Evolutionary conservation across 2,329 filamentous ascomycete genomes (phyloP).

Genomic region (Colletotrichum sp.): DNA sequence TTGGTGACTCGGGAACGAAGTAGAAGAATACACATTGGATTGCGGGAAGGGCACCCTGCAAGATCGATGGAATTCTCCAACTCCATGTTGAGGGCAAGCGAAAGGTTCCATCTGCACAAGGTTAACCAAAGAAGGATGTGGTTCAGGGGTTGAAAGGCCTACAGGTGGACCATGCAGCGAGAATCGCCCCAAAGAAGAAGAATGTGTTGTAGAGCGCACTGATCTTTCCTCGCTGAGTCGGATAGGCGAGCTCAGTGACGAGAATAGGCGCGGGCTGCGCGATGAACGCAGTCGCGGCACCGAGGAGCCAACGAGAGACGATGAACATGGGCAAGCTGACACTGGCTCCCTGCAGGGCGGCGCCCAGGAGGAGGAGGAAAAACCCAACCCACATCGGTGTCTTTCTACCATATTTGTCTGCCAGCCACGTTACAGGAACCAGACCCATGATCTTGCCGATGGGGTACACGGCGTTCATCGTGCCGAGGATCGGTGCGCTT

Average conservation of each 20-base stretch:
- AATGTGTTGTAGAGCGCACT: conserved; percentile 50
- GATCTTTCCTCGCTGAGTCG: conserved; percentile 36
- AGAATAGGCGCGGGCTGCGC: conserved; percentile 35
- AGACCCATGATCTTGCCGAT: conserved; percentile 18
- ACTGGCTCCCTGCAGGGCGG: conserved; percentile 30
- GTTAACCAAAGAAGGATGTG: accelerated
- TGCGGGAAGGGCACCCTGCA: conserved; percentile 45
- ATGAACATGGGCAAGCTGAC: conserved; percentile 34
- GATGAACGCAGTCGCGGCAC: conserved; percentile 33
- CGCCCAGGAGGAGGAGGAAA: conserved; percentile 34
- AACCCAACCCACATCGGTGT: conserved; percentile 33
- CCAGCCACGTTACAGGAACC: conserved; percentile 18
- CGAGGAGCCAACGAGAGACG: conserved; percentile 36
- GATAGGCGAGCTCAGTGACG: conserved; percentile 39
- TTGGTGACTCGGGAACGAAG: conserved; percentile 62
- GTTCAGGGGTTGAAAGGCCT: accelerated
- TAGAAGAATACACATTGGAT: conserved; percentile 4
- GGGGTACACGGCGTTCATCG: conserved; percentile 19
- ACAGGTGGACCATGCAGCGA: conserved; percentile 31
- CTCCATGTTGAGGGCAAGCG: conserved; percentile 36
- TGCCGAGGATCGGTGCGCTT: conserved; percentile 1
- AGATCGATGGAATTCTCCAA: conserved; percentile 29
- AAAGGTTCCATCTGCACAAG: conserved; percentile 24
- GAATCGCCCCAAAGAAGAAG: conserved; percentile 41
- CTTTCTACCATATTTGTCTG: conserved; percentile 41